phyloP scores from a whole-genome alignment of 140 eudicot genomes.

The Cichorium intybus region DNA sequence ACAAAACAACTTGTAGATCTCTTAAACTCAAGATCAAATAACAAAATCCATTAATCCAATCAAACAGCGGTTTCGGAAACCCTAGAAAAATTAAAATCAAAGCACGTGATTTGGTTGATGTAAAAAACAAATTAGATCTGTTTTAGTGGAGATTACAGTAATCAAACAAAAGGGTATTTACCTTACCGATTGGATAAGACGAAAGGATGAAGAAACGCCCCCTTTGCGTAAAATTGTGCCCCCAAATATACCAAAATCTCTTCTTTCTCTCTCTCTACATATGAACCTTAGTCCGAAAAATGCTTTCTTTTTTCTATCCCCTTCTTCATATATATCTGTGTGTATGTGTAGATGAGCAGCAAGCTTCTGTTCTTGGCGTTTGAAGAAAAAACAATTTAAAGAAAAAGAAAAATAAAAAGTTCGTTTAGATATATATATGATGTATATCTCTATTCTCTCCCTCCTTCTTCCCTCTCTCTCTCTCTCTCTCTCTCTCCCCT shows the following conservation, averaged over 20 bases:
- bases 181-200: constrained; percentile 12
- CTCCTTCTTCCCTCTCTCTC: background rate
- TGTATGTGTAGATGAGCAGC: constrained; percentile 18
- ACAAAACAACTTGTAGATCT: background rate
- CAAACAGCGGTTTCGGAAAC: constrained; percentile 11
- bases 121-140: constrained; percentile 11
- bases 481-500: background rate
- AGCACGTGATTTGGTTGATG: background rate
- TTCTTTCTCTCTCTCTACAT: constrained; percentile 11
- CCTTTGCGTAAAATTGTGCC: constrained; percentile 11
- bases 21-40: background rate
- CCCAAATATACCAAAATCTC: constrained; percentile 2
- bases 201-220: constrained; percentile 4
- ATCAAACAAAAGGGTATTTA: constrained; percentile 17
- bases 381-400: background rate
- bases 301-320: constrained; percentile 6
- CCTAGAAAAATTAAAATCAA: constrained; percentile 4
- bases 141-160: constrained; percentile 7
- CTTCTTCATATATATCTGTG: constrained; percentile 10
- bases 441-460: background rate
- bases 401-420: background rate
- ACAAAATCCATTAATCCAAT: constrained; percentile 11
- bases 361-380: constrained; percentile 18
- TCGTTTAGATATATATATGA: constrained; percentile 8
- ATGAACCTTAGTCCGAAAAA: constrained; percentile 17